Conservation (phyloP, 441 rosid species). For the Monsonia emarginata region DNA sequence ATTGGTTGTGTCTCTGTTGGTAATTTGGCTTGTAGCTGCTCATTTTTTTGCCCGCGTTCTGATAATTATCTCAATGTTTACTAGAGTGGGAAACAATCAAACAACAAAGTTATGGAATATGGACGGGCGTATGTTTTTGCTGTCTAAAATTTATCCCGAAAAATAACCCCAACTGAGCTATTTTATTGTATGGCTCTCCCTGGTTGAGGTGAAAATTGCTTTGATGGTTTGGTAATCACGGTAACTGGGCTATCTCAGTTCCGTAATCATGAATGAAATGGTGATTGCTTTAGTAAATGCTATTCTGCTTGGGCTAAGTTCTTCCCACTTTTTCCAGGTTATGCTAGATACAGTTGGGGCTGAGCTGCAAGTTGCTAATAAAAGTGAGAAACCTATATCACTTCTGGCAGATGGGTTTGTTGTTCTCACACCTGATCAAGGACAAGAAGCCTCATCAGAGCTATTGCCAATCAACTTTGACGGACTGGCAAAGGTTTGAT, state of each 20-base stretch:
- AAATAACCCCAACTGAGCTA: not conserved
- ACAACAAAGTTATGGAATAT: not conserved
- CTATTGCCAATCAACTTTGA: slow-evolving; percentile 80
- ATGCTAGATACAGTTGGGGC: slow-evolving; percentile 90
- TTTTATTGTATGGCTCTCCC: too few relatives aligned
- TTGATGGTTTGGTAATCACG: not conserved
- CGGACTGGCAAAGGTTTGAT: slow-evolving; percentile 49
- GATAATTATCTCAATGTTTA: too few relatives aligned
- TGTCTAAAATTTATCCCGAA: not conserved
- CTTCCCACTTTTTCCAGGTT: slow-evolving; percentile 38
- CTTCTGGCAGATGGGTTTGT: slow-evolving; percentile 61
- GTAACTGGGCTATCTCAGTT: not conserved
- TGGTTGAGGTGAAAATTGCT: not conserved
- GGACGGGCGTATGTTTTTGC: not conserved
- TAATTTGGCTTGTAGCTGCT: not conserved
- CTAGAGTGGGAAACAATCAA: not conserved
- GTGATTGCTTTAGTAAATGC: not conserved
- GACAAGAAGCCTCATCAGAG: slow-evolving; percentile 65
- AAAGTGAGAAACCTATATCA: slow-evolving; percentile 55
- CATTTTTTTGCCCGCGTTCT: too few relatives aligned
- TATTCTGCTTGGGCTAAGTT: not conserved
- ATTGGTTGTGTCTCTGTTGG: not conserved
- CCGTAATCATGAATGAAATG: not conserved
- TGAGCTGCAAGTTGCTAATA: slow-evolving; percentile 83
- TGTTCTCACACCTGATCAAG: slow-evolving; percentile 65